Conservation (phyloP, 2,329 filamentous ascomycete genomes). For the Phyllosticta ampelicida region DNA sequence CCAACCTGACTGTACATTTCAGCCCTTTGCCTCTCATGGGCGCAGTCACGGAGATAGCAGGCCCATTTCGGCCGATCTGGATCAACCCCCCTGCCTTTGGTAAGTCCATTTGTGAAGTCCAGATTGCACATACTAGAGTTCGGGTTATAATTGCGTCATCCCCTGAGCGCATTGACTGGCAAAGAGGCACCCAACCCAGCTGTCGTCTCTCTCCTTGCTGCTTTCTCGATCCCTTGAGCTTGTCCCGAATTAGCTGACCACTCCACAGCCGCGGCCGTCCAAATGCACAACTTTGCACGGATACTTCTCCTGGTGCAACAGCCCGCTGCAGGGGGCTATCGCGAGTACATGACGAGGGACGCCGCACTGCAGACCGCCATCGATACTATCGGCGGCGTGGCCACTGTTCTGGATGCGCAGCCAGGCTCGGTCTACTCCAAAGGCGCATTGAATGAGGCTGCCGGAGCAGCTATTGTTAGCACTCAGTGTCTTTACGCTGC, state of each 20-base stretch:
- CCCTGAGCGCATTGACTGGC: neutral
- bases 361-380: conserved; percentile 38
- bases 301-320: conserved; percentile 44
- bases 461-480: conserved; percentile 5
- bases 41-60: conserved; percentile 2
- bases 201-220: neutral
- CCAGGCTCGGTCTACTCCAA: neutral
- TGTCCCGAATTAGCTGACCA: conserved; percentile 22
- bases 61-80: conserved; percentile 39
- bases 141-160: neutral
- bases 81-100: conserved; percentile 39
- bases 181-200: neutral
- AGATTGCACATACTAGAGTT: neutral
- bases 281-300: conserved; percentile 42
- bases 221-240: neutral
- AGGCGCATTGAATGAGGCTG: neutral
- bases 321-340: conserved; percentile 39
- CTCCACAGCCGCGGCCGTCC: conserved; percentile 35
- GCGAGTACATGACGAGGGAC: conserved; percentile 37
- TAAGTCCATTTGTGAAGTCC: conserved; percentile 9
- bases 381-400: conserved; percentile 19
- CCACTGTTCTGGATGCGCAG: conserved; percentile 6
- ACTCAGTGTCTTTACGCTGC: conserved; percentile 11
- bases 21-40: conserved; percentile 27
- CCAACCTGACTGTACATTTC: conserved; percentile 35